A percentile compares a stretch with the other conserved stretches of the same genome.
Conservation (phyloP, 2,329 filamentous ascomycete genomes). For the Bipolaris cookei region DNA sequence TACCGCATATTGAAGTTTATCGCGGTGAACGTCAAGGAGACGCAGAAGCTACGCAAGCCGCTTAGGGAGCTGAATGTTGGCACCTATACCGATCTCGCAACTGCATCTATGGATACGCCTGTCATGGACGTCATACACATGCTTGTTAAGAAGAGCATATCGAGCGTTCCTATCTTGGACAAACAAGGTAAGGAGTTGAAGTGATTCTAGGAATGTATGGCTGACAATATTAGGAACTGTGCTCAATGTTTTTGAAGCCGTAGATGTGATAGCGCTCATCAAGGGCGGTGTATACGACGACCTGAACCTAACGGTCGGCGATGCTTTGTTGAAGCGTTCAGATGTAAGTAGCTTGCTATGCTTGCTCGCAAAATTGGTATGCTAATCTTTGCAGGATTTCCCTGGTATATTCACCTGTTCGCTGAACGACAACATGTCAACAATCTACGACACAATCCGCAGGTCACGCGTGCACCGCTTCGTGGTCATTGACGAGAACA, state of each 20-base stretch:
- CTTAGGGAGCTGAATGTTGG: slow-evolving; percentile 84
- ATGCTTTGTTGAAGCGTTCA: slow-evolving; percentile 83
- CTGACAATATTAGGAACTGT: slow-evolving; percentile 62
- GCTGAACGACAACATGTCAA: slow-evolving; percentile 87
- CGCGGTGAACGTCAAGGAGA: slow-evolving; percentile 90
- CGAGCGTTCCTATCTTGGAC: slow-evolving; percentile 91
- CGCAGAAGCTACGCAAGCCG: slow-evolving; percentile 85
- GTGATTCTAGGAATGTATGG: neutral
- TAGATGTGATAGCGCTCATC: slow-evolving; percentile 95
- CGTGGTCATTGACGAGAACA: slow-evolving; percentile 90
- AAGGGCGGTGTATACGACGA: slow-evolving; percentile 94
- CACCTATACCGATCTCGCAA: slow-evolving; percentile 80
- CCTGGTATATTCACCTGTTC: slow-evolving; percentile 97
- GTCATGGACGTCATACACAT: slow-evolving; percentile 94
- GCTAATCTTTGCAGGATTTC: slow-evolving; percentile 70
- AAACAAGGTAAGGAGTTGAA: slow-evolving; percentile 60
- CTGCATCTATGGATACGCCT: slow-evolving; percentile 84
- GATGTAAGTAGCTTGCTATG: slow-evolving; percentile 60
- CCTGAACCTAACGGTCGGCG: slow-evolving; percentile 81
- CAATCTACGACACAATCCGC: slow-evolving; percentile 95
- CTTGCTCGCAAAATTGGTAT: neutral
- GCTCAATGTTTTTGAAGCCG: slow-evolving; percentile 95
- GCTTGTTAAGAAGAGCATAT: slow-evolving; percentile 92
- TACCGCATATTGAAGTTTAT: slow-evolving; percentile 99
- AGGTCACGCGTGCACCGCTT: slow-evolving; percentile 93